phyloP scores from a whole-genome alignment of 2,329 filamentous ascomycete genomes.

The Exserohilum turcica region DNA sequence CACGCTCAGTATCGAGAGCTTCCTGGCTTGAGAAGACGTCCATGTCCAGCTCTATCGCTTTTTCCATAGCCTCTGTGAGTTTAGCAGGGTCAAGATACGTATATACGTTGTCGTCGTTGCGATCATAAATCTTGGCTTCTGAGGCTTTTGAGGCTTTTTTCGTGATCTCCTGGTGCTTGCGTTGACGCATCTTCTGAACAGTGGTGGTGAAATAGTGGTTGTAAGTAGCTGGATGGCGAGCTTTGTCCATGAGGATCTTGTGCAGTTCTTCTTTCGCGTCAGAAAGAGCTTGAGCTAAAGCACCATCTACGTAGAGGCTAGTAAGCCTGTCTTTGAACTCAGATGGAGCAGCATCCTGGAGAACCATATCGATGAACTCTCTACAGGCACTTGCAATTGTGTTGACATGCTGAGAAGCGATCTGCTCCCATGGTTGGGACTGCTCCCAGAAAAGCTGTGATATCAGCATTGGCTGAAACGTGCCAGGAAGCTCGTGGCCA shows the following conservation, averaged over 20 bases:
- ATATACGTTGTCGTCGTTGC: too few species aligned
- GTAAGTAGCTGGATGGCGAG: slow-evolving; percentile 60
- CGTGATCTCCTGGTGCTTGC: slow-evolving; percentile 5
- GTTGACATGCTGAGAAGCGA: slow-evolving; percentile 47
- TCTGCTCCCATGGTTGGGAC: slow-evolving; percentile 58
- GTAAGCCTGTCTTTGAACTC: slow-evolving; percentile 50
- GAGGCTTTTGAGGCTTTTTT: background rate
- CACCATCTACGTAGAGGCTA: slow-evolving; percentile 49
- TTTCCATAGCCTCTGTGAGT: slow-evolving; percentile 3
- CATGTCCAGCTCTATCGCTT: slow-evolving; percentile 36
- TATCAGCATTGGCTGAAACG: slow-evolving; percentile 65
- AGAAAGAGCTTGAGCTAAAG: slow-evolving; percentile 47
- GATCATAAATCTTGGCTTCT: background rate
- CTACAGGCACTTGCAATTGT: slow-evolving; percentile 42
- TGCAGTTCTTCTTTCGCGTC: slow-evolving; percentile 47
- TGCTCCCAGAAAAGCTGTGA: slow-evolving; percentile 65
- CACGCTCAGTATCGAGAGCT: slow-evolving; percentile 43
- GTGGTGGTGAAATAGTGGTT: slow-evolving; percentile 51
- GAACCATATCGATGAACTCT: slow-evolving; percentile 44
- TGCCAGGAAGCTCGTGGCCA: slow-evolving; percentile 64
- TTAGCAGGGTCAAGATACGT: background rate
- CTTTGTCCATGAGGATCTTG: slow-evolving; percentile 56
- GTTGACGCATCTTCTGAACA: slow-evolving; percentile 29
- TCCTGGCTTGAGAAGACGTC: slow-evolving; percentile 42
- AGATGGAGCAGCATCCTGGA: slow-evolving; percentile 47